A percentile compares a stretch with the other conserved stretches of the same genome.
Evolutionary conservation across 2,329 filamentous ascomycete genomes (phyloP).

Genomic region (Stagonosporopsis vannaccii): DNA sequence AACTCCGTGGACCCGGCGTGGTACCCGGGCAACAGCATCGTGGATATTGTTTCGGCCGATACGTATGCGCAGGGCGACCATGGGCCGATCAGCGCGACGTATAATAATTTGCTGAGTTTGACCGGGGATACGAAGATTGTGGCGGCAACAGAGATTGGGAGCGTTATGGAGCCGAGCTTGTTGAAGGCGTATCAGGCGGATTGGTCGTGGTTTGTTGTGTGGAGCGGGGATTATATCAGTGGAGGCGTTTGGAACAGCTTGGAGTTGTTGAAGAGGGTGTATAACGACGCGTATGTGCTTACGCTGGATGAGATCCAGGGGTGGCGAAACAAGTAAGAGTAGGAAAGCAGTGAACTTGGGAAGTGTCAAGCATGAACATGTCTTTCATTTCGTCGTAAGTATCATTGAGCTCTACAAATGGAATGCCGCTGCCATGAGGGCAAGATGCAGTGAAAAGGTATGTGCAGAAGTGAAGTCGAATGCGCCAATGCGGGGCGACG

Average conservation of each 20-base stretch:
- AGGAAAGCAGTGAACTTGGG: neutral
- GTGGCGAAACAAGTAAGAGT: slow-evolving; percentile 22
- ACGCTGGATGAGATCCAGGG: slow-evolving; percentile 41
- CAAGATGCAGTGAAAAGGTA: slow-evolving; percentile 4
- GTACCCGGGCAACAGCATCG: slow-evolving; percentile 58
- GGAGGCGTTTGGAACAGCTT: slow-evolving; percentile 53
- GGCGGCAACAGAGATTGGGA: slow-evolving; percentile 57
- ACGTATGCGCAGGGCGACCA: slow-evolving; percentile 55
- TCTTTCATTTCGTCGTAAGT: slow-evolving; percentile 1
- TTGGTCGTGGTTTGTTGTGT: slow-evolving; percentile 59
- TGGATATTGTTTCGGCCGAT: slow-evolving; percentile 58
- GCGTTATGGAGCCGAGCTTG: slow-evolving; percentile 53
- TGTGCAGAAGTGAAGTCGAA: slow-evolving; percentile 16
- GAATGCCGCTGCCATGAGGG: neutral
- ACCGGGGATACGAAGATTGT: slow-evolving; percentile 58
- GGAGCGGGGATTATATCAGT: slow-evolving; percentile 56
- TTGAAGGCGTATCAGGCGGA: slow-evolving; percentile 56
- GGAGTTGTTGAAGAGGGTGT: slow-evolving; percentile 51
- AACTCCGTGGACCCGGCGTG: slow-evolving; percentile 56
- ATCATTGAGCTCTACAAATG: neutral
- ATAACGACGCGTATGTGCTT: slow-evolving; percentile 36
- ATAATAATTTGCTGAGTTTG: slow-evolving; percentile 54
- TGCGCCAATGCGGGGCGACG: slow-evolving; percentile 9
- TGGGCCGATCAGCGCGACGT: slow-evolving; percentile 55
- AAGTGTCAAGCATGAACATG: neutral